Conservation (phyloP, 495 filamentous ascomycete species). For the Arthonia radiata region DNA sequence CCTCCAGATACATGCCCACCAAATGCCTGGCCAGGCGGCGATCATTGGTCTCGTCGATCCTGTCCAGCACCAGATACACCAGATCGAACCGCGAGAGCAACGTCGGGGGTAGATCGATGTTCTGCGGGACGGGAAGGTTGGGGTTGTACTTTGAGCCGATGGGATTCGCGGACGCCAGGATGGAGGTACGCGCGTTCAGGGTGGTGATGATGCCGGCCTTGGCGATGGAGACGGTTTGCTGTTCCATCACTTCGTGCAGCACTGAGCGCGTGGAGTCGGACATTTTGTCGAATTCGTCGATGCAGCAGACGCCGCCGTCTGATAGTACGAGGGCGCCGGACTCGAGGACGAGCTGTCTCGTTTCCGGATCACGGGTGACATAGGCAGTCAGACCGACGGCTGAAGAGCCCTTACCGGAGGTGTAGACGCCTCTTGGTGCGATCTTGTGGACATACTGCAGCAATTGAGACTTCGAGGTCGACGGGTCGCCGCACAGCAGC, state of each 20-base stretch:
- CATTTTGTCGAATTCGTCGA: slow-evolving; percentile 99
- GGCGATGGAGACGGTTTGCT: slow-evolving; percentile 95
- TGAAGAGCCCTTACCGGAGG: slow-evolving; percentile 88
- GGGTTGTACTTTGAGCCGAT: slow-evolving; percentile 96
- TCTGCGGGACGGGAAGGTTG: slow-evolving; percentile 83
- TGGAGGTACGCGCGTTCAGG: slow-evolving; percentile 78
- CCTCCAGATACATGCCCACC: slow-evolving; percentile 91
- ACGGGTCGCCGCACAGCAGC: slow-evolving; percentile 87
- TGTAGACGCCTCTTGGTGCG: slow-evolving; percentile 89
- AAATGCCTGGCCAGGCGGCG: slow-evolving; percentile 76
- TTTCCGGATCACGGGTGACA: slow-evolving; percentile 84
- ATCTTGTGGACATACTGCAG: slow-evolving; percentile 92
- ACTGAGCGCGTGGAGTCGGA: slow-evolving; percentile 86
- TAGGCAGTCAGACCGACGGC: slow-evolving; percentile 98
- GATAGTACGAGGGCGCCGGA: slow-evolving; percentile 88
- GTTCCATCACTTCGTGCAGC: slow-evolving; percentile 98
- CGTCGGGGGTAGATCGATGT: slow-evolving; percentile 91
- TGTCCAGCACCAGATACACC: slow-evolving; percentile 87
- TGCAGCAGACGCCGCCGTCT: slow-evolving; percentile 93
- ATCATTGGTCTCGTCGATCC: slow-evolving; percentile 69
- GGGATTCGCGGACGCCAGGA: slow-evolving; percentile 89
- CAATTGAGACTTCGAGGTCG: slow-evolving; percentile 85
- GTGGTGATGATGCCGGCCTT: slow-evolving; percentile 99
- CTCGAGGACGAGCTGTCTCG: slow-evolving; percentile 83
- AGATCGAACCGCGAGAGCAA: slow-evolving; percentile 87